These are phyloP conservation scores for Mycena belliarum DNA, from an alignment of 768 basidiomycete species.

Conservation along the genomic window DNA sequence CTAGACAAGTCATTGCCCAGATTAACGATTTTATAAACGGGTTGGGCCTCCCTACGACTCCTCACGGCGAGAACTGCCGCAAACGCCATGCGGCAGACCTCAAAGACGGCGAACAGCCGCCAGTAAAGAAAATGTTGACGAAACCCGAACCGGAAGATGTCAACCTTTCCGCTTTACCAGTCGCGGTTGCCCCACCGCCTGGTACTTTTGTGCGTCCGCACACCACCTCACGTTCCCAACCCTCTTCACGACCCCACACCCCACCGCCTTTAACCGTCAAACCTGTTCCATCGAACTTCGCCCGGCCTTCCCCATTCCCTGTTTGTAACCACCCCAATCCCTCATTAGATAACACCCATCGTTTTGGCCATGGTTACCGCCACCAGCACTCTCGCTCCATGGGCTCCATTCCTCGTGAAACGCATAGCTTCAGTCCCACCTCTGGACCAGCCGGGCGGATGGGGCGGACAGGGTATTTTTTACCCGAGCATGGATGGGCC, in stretches of 20 bases:
- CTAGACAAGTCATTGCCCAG: conserved; percentile 18
- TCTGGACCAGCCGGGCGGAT: conserved; percentile 18
- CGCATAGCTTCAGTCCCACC: conserved; percentile 2
- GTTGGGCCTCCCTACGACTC: conserved; percentile 20
- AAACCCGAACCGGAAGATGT: conserved; percentile 24
- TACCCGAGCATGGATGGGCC: conserved; percentile 18
- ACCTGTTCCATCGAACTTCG: conserved; percentile 17
- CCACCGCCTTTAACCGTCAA: conserved; percentile 16
- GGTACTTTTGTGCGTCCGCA: conserved; percentile 10
- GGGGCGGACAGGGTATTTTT: conserved; percentile 19
- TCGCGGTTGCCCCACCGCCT: background rate
- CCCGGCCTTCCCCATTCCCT: conserved; percentile 9
- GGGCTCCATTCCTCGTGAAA: conserved; percentile 22
- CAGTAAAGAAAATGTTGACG: conserved; percentile 17
- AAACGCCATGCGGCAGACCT: conserved; percentile 22
- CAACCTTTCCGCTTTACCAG: conserved; percentile 12
- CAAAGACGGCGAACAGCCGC: conserved; percentile 17
- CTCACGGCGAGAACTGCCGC: conserved; percentile 12
- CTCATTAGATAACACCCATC: conserved; percentile 8
- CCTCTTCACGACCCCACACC: conserved; percentile 18
- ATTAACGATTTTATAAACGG: conserved; percentile 19
- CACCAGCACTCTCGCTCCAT: conserved; percentile 22
- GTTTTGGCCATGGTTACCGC: conserved; percentile 12
- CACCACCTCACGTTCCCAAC: conserved; percentile 17
- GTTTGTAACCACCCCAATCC: background rate